Base-by-base conservation (phyloP, 2,329 filamentous ascomycete genomes). In the Sporothrix humicola region DNA sequence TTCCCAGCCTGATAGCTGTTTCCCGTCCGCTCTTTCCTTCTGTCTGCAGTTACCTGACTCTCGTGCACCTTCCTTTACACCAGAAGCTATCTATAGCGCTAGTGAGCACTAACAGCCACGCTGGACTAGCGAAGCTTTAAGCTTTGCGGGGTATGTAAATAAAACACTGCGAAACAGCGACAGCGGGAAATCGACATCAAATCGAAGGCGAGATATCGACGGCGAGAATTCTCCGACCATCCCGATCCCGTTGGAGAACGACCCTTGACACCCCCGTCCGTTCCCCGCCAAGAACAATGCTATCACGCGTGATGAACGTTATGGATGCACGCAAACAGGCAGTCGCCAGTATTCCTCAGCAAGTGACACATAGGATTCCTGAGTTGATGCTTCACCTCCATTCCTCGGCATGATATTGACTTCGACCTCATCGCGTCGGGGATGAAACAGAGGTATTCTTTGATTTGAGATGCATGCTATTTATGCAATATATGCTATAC, bases 221-320 rank as follows among this genome's bases (percentile, higher is more conserved):
- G 42, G 58, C 58, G 58, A 63, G 58, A 63, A 44, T 9, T 63
- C 15, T 44, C 58, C 58, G 58, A 63, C 10, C 20, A 56, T 26
- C 54, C n/a, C n/a, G 48, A 13, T 17, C 52, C 52, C 17, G 17
- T 54, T 20, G 52, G 52, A 54, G 52, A 54, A 54, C 52, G n/a
- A 54, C 52, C 26, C 15, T 37, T 12, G 56, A 59, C 56, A 7
- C 17, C 56, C 56, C 8, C 8, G 23, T 59, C 23, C 15, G 56
- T 59, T 20, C 3, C 10, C 23, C 15, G 12, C 20, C 23, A 59
- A 59, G 56, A 59, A 59, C 20, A 59, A 26, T 31, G 56, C 26
- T 31, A 59, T 31, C 56, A 59, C 26, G 23, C 23, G 10, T 31
- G 9, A 48, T 48, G 46, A 8, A 48, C 5, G 31, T 37, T 7